Conservation (phyloP, 352 stramenopile species). For the Blastocystis sp. region DNA sequence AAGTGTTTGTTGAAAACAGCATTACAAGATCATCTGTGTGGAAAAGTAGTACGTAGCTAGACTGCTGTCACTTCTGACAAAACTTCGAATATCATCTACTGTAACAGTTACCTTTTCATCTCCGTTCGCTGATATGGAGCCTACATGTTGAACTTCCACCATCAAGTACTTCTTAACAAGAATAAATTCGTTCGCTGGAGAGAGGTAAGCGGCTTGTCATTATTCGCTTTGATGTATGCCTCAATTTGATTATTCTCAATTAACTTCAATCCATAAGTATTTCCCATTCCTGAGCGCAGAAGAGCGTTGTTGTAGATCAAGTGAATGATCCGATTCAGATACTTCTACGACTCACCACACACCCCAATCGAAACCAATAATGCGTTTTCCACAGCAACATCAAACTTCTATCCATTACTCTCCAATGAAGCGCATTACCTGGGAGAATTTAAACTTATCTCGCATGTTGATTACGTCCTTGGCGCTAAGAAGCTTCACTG, state of each 20-base stretch:
- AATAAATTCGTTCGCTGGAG: neutral
- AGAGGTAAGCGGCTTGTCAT: neutral
- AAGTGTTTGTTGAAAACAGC: neutral
- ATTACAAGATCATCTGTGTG: neutral
- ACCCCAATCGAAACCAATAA: neutral
- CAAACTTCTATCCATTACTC: neutral
- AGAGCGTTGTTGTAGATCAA: neutral
- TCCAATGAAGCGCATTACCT: neutral
- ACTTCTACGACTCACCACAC: neutral
- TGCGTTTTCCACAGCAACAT: neutral
- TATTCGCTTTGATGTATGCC: neutral
- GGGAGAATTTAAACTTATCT: neutral
- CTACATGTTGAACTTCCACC: neutral
- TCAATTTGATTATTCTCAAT: neutral
- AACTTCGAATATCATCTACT: constrained; percentile 13
- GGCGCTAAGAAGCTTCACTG: neutral
- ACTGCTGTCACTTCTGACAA: neutral
- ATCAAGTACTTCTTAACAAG: neutral
- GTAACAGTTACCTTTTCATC: neutral
- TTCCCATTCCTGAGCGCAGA: neutral
- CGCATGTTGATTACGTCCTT: neutral
- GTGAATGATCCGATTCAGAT: neutral
- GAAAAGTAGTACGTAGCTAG: neutral
- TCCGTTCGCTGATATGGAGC: neutral
- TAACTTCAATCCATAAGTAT: neutral